phyloP scores from a whole-genome alignment of 148 eudicot species.

The Silene latifolia region DNA sequence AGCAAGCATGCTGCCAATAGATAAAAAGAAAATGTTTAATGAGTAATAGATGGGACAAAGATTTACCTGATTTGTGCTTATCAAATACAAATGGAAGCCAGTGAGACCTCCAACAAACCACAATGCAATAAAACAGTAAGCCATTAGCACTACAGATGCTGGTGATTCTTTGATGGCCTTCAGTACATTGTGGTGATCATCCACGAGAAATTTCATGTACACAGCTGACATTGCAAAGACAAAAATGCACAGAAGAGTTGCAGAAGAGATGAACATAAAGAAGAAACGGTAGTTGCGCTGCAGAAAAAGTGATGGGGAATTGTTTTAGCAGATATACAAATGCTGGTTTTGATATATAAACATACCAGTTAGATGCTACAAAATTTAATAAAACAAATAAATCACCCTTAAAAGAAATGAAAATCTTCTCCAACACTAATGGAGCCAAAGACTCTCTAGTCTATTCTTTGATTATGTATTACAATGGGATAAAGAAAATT shows the following conservation, averaged over 20 bases:
- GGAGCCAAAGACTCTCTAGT: too few relatives aligned
- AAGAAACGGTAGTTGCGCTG: slow-evolving; percentile 75
- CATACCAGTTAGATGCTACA: not conserved
- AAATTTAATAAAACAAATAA: not conserved
- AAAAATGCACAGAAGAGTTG: slow-evolving; percentile 59
- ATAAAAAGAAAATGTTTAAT: not conserved
- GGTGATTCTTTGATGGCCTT: slow-evolving; percentile 60
- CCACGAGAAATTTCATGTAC: slow-evolving; percentile 49
- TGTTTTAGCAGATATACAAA: not conserved
- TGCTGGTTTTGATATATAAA: not conserved
- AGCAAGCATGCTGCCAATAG: not conserved
- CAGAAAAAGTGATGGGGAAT: slow-evolving; percentile 18
- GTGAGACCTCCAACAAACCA: slow-evolving; percentile 82
- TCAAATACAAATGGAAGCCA: slow-evolving; percentile 64
- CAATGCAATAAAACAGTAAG: slow-evolving; percentile 50
- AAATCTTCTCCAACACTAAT: not conserved
- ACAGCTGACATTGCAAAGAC: slow-evolving; percentile 55
- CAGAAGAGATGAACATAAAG: slow-evolving; percentile 62
- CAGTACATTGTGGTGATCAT: slow-evolving; percentile 59
- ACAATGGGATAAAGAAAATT: too few relatives aligned
- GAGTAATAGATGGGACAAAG: not conserved
- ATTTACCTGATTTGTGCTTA: slow-evolving; percentile 54
- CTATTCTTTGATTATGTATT: too few relatives aligned
- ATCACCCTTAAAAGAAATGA: not conserved
- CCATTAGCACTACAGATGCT: slow-evolving; percentile 52